Evolutionary conservation across 257 asterid genomes (phyloP), one percentile per base, ranked within the genome.

Genomic region (Fraxinus quadrangulata): DNA sequence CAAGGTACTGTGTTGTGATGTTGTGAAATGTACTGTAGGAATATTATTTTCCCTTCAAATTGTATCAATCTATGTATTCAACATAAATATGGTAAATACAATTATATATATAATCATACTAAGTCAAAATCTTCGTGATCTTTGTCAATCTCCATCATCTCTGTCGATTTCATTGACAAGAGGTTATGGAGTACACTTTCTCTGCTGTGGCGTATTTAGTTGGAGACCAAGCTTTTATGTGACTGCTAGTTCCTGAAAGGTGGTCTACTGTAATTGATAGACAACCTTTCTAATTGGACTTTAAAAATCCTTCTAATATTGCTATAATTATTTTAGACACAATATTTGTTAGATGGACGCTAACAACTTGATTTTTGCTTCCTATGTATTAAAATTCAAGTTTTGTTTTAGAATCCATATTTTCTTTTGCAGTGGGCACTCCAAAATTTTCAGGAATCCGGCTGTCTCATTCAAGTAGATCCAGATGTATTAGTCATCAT

Each of bases 371-470:
- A 30, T 34, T 36, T 21, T 78, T 65, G 73, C 54, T 70, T 65
- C 45, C 61, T 24, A 16, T 16, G 4, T 73, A 40, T 24, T 73
- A 8, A 11, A 7, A 26, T 63, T 24, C 69, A 11, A 23, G 13
- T 31, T 63, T 63, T 71, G 69, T 42, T 7, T 70, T 66, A 26
- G 37, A 70, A 24, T 54, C 67, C 49, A 30, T 49, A 83, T 65
- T 68, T 19, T 70, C 74, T 67, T 65, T 70, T 77, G 80, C 88
- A 93, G 98, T 88, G 75, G 97, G 96, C 72, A 51, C 88, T 72
- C 78, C 87, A 45, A 90, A 85, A 71, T 82, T 86, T 83, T 70
- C 86, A 26, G 90, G 92, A 47, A 26, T 86, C 73, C 90, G 77
- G 66, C 80, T 92, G 47, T 86, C 91, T 76, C 87, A 63, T 83